A percentile compares a stretch with the other conserved stretches of the same genome.
These are phyloP conservation scores for Brettanomyces sp. DNA, from an alignment of 805 yeast species.

Conservation along the genomic window DNA sequence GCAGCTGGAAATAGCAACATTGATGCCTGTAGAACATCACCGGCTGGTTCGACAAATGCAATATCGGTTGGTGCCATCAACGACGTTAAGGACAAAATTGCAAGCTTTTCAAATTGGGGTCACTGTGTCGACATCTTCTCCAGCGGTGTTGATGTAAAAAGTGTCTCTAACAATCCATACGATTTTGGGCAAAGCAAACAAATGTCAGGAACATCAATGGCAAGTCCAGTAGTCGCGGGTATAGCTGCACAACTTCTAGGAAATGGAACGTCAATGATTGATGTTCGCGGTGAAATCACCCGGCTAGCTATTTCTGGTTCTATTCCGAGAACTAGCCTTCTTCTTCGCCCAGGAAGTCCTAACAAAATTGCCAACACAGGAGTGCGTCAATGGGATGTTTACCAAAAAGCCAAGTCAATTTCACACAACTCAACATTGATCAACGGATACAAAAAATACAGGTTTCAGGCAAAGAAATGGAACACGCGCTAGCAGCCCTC, in stretches of 20 bases:
- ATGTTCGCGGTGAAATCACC: slow-evolving; percentile 34
- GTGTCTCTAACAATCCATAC: slow-evolving; percentile 33
- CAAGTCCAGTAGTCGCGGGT: slow-evolving; percentile 70
- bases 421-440: neutral
- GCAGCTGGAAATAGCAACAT: slow-evolving; percentile 83
- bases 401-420: neutral
- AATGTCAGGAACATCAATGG: slow-evolving; percentile 76
- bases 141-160: slow-evolving; percentile 62
- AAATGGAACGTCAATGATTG: slow-evolving; percentile 35
- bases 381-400: slow-evolving; percentile 7
- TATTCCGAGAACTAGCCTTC: slow-evolving; percentile 36
- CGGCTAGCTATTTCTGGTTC: slow-evolving; percentile 37
- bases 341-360: slow-evolving; percentile 47
- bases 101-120: slow-evolving; percentile 87
- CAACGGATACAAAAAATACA: slow-evolving; percentile 1
- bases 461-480: neutral
- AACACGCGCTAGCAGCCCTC: no score
- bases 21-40: slow-evolving; percentile 79
- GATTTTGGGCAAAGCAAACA: slow-evolving; percentile 18
- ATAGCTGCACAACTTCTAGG: slow-evolving; percentile 46
- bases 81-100: slow-evolving; percentile 59
- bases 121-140: slow-evolving; percentile 83
- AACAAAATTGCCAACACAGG: slow-evolving; percentile 39
- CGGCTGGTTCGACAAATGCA: slow-evolving; percentile 67
- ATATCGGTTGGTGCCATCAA: slow-evolving; percentile 87